Evolutionary conservation across 352 stramenopile genomes (phyloP).

Genomic region (Globisporangium camurandrum): DNA sequence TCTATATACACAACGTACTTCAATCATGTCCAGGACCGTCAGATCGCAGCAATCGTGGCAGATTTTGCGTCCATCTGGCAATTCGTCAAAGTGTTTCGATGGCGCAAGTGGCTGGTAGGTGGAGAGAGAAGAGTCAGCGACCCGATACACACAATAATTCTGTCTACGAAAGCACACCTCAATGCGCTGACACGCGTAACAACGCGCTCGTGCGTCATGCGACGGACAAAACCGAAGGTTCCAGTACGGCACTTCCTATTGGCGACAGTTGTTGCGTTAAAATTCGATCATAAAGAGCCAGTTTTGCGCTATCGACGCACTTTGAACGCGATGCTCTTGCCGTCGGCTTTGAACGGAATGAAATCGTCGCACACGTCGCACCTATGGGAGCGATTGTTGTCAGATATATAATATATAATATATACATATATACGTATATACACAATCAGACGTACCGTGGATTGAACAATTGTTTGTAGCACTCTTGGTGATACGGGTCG

Average conservation of each 20-base stretch:
- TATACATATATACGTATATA: too few relatives aligned
- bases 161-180: too few relatives aligned
- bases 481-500: constrained; percentile 61
- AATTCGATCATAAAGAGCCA: too few relatives aligned
- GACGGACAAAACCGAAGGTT: constrained; percentile 50
- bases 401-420: too few relatives aligned
- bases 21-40: constrained; percentile 49
- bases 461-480: constrained; percentile 58
- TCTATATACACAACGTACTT: constrained; percentile 25
- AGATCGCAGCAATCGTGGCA: constrained; percentile 56
- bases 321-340: constrained; percentile 52
- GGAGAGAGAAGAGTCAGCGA: not conserved
- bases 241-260: constrained; percentile 63
- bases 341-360: constrained; percentile 34
- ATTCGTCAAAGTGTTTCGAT: constrained; percentile 39
- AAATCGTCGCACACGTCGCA: constrained; percentile 58
- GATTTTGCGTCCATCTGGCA: constrained; percentile 58
- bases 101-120: constrained; percentile 19
- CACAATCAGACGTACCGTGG: constrained; percentile 23
- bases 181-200: constrained; percentile 64
- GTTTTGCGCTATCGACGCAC: too few relatives aligned
- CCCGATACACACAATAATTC: not conserved
- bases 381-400: constrained; percentile 15
- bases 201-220: constrained; percentile 57
- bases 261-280: too few relatives aligned